A percentile compares a stretch with the other conserved stretches of the same genome.
These are phyloP conservation scores for Ceratocystis harringtonii DNA, from an alignment of 2,329 filamentous ascomycete species.

Conservation along the genomic window DNA sequence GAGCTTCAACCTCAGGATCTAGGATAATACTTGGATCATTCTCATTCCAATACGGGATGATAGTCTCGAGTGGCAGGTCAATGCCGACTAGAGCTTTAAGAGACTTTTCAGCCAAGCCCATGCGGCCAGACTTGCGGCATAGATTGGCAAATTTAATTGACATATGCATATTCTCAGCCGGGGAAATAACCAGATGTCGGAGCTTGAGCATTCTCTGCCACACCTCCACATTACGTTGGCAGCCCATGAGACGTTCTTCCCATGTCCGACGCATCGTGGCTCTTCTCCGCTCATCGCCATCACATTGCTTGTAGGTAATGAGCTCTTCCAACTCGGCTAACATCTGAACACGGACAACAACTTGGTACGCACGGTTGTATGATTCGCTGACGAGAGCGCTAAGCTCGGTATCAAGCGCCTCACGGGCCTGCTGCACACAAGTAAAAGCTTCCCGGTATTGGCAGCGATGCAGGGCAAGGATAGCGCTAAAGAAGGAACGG, in stretches of 20 bases:
- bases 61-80: slow-evolving; percentile 44
- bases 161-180: slow-evolving; percentile 93
- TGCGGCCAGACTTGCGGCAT: slow-evolving; percentile 88
- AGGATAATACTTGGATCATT: slow-evolving; percentile 18
- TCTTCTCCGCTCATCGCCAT: slow-evolving; percentile 66
- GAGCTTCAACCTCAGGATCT: slow-evolving; percentile 19
- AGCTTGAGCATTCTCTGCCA: slow-evolving; percentile 98
- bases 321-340: slow-evolving; percentile 96
- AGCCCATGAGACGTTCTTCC: slow-evolving; percentile 88
- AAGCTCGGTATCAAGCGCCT: slow-evolving; percentile 87
- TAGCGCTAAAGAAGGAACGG: slow-evolving; percentile 92
- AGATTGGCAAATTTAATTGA: slow-evolving; percentile 99
- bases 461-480: slow-evolving; percentile 85
- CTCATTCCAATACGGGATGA: slow-evolving; percentile 46
- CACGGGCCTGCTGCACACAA: slow-evolving; percentile 81
- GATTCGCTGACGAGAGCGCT: slow-evolving; percentile 95
- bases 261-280: slow-evolving; percentile 84
- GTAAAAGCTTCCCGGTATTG: slow-evolving; percentile 82
- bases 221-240: slow-evolving; percentile 91
- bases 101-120: slow-evolving; percentile 89
- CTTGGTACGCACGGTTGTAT: slow-evolving; percentile 91
- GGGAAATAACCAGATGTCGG: slow-evolving; percentile 77
- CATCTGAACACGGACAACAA: slow-evolving; percentile 98
- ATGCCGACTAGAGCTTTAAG: slow-evolving; percentile 75
- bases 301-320: slow-evolving; percentile 91